Base-by-base conservation (phyloP, 2,329 filamentous ascomycete genomes). In the Paraphaeosphaeria sporulosa region DNA sequence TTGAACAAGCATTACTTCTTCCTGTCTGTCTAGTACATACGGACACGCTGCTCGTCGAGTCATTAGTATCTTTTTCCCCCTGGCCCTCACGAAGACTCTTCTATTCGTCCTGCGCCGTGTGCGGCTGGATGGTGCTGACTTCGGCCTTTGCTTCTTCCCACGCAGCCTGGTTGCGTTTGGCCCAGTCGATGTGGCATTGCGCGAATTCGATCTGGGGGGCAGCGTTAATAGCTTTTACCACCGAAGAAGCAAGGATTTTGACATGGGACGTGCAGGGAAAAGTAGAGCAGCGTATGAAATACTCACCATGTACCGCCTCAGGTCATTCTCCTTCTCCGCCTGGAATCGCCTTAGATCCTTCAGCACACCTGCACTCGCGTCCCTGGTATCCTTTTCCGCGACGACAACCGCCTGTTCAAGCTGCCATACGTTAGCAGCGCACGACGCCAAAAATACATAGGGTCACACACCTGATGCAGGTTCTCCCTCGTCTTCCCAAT, bases 401-500 rank as follows among this genome's bases (percentile, higher is more conserved):
- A 92, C 94, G 34, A 93, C 87, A 59, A 97, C 86, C 0, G 95
- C 95, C 82, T 96, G 93, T 78, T 98, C 94, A 55, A 99, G 84
- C 81, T 97, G 86, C 48, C 23, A 44, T 13, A 12, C 1, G 40
- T 72, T 56, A 71, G 67, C 42, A 42, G 46, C 38, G 1, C 6
- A 19, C 4, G 6, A 10, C 40, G 27, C 30, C 30, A 43, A 49
- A 44, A 54, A 36, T 2, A 7, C 43, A 40, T 4, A 36, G 48
- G 3, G 15, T 50, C 42, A 27, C 23, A 40, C 47, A 85, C 84
- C 76, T 88, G 84, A 15, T 82, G 86, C 63, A 99, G 88, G 59
- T 89, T 92, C 79, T 99, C 95, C 65, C 90, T 89, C 0, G 95
- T 99, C 84, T 97, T 98, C 42, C 94, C 94, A 68, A 99, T 97